Percentiles rank a stretch among this genome's conserved stretches.
These are phyloP conservation scores for Margaritispora aquatica DNA, from an alignment of 495 filamentous ascomycete genomes.

Conservation along the genomic window DNA sequence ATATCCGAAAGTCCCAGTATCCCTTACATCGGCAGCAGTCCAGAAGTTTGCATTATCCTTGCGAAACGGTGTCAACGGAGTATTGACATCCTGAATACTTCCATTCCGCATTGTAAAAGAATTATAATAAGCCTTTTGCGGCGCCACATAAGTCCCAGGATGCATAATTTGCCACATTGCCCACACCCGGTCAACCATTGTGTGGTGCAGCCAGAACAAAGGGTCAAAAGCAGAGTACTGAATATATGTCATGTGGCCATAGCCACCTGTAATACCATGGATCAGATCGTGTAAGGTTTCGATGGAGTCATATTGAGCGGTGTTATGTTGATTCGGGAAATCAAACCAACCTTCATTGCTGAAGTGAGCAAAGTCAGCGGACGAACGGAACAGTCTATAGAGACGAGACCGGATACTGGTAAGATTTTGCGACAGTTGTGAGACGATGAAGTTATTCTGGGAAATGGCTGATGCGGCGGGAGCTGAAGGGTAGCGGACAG, in stretches of 20 bases:
- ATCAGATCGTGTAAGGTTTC: slow-evolving; percentile 61
- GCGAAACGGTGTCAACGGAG: slow-evolving; percentile 39
- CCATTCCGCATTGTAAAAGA: slow-evolving; percentile 47
- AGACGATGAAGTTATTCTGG: slow-evolving; percentile 42
- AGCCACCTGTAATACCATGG: slow-evolving; percentile 46
- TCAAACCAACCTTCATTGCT: slow-evolving; percentile 50
- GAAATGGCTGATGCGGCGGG: slow-evolving; percentile 37
- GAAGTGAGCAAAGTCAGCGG: slow-evolving; percentile 49
- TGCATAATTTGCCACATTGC: slow-evolving; percentile 69
- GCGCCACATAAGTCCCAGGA: slow-evolving; percentile 48
- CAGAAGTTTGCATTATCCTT: slow-evolving; percentile 37
- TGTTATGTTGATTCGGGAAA: slow-evolving; percentile 21
- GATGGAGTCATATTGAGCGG: slow-evolving; percentile 42
- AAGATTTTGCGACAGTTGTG: slow-evolving; percentile 41
- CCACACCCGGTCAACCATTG: slow-evolving; percentile 61
- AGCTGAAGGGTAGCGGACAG: slow-evolving; percentile 41
- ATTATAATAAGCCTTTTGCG: slow-evolving; percentile 35
- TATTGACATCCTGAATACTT: slow-evolving; percentile 32
- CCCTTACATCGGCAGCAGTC: slow-evolving; percentile 36
- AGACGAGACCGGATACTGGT: slow-evolving; percentile 41
- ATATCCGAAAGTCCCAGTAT: slow-evolving; percentile 45
- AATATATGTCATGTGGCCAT: slow-evolving; percentile 62
- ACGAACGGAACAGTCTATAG: slow-evolving; percentile 54
- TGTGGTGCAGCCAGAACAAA: slow-evolving; percentile 63
- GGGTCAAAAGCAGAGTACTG: slow-evolving; percentile 68